Conservation (phyloP, 805 yeast genomes). For the Yarrowia sp. region DNA sequence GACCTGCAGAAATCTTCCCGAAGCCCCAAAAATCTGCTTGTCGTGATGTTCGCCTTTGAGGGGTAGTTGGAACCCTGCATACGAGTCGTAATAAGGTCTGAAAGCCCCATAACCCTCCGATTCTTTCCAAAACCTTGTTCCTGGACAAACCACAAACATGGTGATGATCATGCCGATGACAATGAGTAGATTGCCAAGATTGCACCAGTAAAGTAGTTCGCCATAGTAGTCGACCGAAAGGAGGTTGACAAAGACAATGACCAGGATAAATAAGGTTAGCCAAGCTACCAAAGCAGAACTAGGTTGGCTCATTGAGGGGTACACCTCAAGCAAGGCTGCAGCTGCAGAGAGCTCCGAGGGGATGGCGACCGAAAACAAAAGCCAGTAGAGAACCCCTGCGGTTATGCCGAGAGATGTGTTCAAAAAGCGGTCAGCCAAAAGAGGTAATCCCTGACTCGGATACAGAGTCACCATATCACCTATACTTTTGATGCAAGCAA, state of each 20-base stretch:
- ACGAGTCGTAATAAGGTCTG: constrained; percentile 55
- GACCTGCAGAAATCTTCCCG: constrained; percentile 53
- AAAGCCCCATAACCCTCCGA: constrained; percentile 70
- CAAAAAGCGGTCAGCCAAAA: constrained; percentile 72
- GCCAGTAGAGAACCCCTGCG: constrained; percentile 75
- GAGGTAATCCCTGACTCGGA: constrained; percentile 79
- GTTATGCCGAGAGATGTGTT: constrained; percentile 68
- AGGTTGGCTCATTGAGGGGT: constrained; percentile 61
- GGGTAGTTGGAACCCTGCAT: constrained; percentile 18
- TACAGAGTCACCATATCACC: constrained; percentile 84
- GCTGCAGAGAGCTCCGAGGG: constrained; percentile 86
- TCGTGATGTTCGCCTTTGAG: not conserved
- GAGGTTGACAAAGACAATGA: constrained; percentile 60
- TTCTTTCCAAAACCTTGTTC: constrained; percentile 57
- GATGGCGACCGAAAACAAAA: constrained; percentile 72
- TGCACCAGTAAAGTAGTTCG: constrained; percentile 70
- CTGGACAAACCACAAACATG: constrained; percentile 70
- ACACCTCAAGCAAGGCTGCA: constrained; percentile 75
- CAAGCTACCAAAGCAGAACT: constrained; percentile 68
- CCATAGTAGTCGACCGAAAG: constrained; percentile 77
- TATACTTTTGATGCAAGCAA: constrained; percentile 73
- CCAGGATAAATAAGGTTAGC: constrained; percentile 62
- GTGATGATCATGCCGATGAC: constrained; percentile 59
- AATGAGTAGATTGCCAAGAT: constrained; percentile 62
- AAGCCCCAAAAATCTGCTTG: constrained; percentile 47